Evolutionary conservation across 2,329 filamentous ascomycete genomes (phyloP), one percentile per base, ranked within the genome.

Genomic region (Colletotrichum tropicicola): DNA sequence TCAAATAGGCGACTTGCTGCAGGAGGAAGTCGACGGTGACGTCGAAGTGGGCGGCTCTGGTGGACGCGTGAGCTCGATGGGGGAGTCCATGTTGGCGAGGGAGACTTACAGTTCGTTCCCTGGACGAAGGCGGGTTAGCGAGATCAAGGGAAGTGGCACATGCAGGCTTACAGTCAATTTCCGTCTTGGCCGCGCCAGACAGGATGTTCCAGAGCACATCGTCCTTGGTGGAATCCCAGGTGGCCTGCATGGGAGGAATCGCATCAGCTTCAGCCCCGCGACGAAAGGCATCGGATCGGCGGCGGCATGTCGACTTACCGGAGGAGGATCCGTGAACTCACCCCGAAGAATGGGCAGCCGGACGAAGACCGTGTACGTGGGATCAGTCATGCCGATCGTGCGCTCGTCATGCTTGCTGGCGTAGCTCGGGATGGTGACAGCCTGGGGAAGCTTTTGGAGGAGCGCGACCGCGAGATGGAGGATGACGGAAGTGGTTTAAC

Each of bases 1-100:
- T 97, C 6, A 98, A 87, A 87, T 94, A 97, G 77, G 93, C 94
- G 68, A 94, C 94, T 78, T 99, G 94, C 75, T 97, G 93, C 15
- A 98, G 87, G 30, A 99, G 85, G 73, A 98, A 98, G 41, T 93
- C 87, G 62, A 97, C 88, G 25, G 92, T 91, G 19, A 98, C 95
- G 68, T 94, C 87, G 78, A 98, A 97, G 47, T 88, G 85, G 55
- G 87, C 83, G 48, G 92, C 93, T 73, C 91, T 91, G 70, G 8
- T 4, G 15, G 19, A 13, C n/a, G 15, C 21, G 47, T 65, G 19
- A 49, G 43, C n/a, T 65, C 70, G 35, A 60, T 25, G 57, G 71
- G 54, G 65, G 9, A 37, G 47, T 12, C 15, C 35, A 39, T 8
- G 9, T 37, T 28, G 30, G 47, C 44, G 45, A 19, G 41, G 19